Evolutionary conservation across 2,329 filamentous ascomycete species (phyloP), one percentile per base, ranked within the genome.

Genomic region (Pseudogymnoascus sp.): DNA sequence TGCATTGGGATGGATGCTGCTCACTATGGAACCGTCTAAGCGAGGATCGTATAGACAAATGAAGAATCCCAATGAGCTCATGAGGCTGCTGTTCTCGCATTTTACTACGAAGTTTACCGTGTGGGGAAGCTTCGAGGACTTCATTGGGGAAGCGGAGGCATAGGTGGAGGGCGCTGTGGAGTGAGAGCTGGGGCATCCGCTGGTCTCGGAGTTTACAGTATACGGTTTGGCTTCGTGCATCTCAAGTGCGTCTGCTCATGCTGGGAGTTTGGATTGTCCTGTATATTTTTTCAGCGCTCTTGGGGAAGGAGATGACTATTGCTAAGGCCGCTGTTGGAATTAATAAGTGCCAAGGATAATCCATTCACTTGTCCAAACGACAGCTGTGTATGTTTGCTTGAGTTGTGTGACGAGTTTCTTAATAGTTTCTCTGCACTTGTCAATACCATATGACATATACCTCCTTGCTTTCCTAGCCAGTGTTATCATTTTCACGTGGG

Each of bases 21-120:
- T 55, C 49, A 55, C 49, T 55, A 55, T 55, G 28, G 49, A 55
- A n/a, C 28, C 49, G 25, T 33, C 49, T 6, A 55, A 55, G 49
- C 49, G 49, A 18, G 49, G 49, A 11, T 55, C 49, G 11, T 55
- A 55, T 16, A 55, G 49, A 11, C 49, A 55, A 55, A 55, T 55
- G n/a, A 55, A 55, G 49, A 55, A 55, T 9, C 49, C 49, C 9
- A 55, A 55, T 21, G 49, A 55, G 16, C 49, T 55, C 11, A 55
- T 55, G 49, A 55, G 49, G 28, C 49, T 55, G n/a, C 28, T 55
- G 5, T 55, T 55, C 49, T 33, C 49, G n/a, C 49, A 55, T 55
- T 55, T 55, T 3, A 55, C 28, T 55, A 35, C 49, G 21, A 55
- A 55, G 49, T 55, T 55, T 14, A 55, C 49, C 28, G 49, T 55